These are phyloP conservation scores for barrel medic (Medicago truncatula) DNA, from an alignment of 306 rosid genomes.

Conservation along the genomic window DNA sequence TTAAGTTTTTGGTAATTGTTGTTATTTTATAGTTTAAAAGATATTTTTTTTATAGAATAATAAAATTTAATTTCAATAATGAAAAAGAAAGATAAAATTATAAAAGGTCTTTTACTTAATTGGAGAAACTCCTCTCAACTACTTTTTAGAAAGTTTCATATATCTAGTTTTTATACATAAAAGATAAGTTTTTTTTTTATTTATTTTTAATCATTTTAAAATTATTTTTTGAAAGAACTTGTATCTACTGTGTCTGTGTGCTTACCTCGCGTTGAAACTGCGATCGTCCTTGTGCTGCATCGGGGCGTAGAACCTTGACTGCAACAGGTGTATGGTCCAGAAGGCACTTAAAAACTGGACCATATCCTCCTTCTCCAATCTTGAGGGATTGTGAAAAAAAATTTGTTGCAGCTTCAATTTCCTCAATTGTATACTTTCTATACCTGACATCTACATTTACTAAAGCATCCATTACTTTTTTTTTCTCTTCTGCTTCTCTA, in stretches of 20 bases:
- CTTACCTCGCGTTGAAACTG: constrained; percentile 91
- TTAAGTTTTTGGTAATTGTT: no score
- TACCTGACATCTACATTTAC: constrained; percentile 64
- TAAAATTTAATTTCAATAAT: no score
- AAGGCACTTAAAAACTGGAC: constrained; percentile 80
- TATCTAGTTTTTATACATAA: no score
- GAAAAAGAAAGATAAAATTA: no score
- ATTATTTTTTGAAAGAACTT: no score
- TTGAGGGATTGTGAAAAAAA: constrained; percentile 67
- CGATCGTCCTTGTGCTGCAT: constrained; percentile 91
- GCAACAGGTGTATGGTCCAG: constrained; percentile 90
- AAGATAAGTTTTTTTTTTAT: no score
- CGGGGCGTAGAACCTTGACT: constrained; percentile 92
- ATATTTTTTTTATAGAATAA: no score
- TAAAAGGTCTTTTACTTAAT: no score
- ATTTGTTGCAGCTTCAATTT: constrained; percentile 82
- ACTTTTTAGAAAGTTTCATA: no score
- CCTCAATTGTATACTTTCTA: constrained; percentile 80
- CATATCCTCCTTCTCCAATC: constrained; percentile 98
- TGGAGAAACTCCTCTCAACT: no score
- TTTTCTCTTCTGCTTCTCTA: constrained; percentile 76
- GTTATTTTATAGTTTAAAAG: no score
- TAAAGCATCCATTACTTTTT: constrained; percentile 59
- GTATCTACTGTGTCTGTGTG: neutral
- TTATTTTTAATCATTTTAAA: no score